These are phyloP conservation scores for Silene coronaria DNA, from an alignment of 179 eudicot genomes.

Conservation along the genomic window DNA sequence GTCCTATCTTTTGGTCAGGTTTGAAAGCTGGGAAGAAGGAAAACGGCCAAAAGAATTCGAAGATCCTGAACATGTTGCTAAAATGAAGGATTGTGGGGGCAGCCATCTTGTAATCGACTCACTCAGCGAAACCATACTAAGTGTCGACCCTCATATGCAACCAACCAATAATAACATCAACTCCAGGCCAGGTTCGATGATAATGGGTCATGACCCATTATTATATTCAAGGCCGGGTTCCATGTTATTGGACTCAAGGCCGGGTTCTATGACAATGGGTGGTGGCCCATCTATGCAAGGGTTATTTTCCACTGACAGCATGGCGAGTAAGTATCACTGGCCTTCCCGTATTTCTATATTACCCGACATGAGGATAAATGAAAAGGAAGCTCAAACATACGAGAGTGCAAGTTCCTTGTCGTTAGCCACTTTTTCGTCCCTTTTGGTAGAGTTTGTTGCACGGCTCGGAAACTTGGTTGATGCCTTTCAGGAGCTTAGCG, in stretches of 20 bases:
- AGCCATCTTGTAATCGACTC: slow-evolving; percentile 29
- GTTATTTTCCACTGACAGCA: slow-evolving; percentile 42
- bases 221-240: slow-evolving; percentile 28
- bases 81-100: slow-evolving; percentile 25
- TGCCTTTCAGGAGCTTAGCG: slow-evolving; percentile 60
- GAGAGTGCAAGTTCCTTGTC: slow-evolving; percentile 79
- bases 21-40: slow-evolving; percentile 42
- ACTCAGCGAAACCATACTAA: slow-evolving; percentile 26
- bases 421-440: slow-evolving; percentile 64
- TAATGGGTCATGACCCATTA: neutral
- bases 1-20: slow-evolving; percentile 41
- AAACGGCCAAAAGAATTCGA: slow-evolving; percentile 33
- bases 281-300: slow-evolving; percentile 33
- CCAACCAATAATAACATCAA: slow-evolving; percentile 17
- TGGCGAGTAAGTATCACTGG: slow-evolving; percentile 43
- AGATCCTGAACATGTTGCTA: slow-evolving; percentile 27
- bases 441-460: slow-evolving; percentile 78
- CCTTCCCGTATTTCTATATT: slow-evolving; percentile 59
- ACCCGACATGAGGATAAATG: slow-evolving; percentile 48
- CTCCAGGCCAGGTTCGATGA: neutral
- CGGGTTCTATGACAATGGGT: slow-evolving; percentile 22
- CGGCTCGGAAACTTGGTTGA: slow-evolving; percentile 70
- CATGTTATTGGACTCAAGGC: slow-evolving; percentile 24
- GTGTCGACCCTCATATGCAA: slow-evolving; percentile 25
- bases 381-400: slow-evolving; percentile 55